phyloP scores from a whole-genome alignment of 768 basidiomycete genomes.

The Pisolithus orientalis region DNA sequence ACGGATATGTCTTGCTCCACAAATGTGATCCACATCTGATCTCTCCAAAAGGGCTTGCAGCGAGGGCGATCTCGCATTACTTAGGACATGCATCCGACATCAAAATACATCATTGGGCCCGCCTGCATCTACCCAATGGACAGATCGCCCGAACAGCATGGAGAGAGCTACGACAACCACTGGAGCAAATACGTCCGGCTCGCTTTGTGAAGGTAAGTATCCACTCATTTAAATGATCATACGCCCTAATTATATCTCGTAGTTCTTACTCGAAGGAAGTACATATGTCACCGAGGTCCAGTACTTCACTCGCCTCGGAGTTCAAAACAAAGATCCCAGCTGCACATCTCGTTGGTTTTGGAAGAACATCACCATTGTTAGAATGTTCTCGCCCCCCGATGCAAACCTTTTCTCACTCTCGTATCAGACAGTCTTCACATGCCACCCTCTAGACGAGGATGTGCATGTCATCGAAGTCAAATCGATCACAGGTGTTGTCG shows the following conservation, averaged over 20 bases:
- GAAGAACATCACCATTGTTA: not conserved
- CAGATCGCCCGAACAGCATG: constrained; percentile 11
- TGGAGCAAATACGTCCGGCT: not conserved
- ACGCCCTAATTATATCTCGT: not conserved
- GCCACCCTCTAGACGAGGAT: not conserved
- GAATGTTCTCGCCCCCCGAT: not conserved
- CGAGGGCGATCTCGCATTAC: not conserved
- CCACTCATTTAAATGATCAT: not conserved
- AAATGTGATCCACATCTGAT: too few relatives aligned
- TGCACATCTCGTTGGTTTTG: too few relatives aligned
- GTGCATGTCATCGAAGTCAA: not conserved
- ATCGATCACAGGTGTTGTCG: not conserved
- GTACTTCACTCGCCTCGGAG: not conserved
- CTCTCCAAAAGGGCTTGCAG: too few relatives aligned
- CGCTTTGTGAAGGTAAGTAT: not conserved
- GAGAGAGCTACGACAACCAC: not conserved
- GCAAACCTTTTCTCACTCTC: not conserved
- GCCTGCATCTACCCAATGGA: constrained; percentile 15
- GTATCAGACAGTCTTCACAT: not conserved
- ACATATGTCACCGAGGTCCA: not conserved
- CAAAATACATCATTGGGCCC: constrained; percentile 12
- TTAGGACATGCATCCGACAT: not conserved
- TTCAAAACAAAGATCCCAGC: not conserved
- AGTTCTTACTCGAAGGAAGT: not conserved
- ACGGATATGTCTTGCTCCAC: too few relatives aligned